phyloP scores from a whole-genome alignment of 2,329 filamentous ascomycete genomes.

The Epichloe uncinata region DNA sequence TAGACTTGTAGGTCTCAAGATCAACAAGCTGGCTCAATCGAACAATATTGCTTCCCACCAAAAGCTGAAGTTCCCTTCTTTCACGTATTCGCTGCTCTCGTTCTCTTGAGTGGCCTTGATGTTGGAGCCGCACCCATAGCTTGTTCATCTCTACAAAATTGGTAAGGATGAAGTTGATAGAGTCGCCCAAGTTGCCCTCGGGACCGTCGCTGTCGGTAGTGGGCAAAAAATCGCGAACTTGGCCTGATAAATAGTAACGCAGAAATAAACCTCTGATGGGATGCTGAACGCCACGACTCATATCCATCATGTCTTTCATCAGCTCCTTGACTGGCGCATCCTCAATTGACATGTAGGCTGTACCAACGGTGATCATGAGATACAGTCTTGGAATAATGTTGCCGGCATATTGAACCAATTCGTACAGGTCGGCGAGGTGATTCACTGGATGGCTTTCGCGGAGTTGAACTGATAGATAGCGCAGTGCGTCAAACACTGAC shows the following conservation, averaged over 20 bases:
- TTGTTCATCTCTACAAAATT: conserved; percentile 99
- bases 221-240: conserved; percentile 81
- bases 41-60: conserved; percentile 94
- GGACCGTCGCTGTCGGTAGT: conserved; percentile 74
- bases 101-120: conserved; percentile 93
- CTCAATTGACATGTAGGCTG: conserved; percentile 96
- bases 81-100: conserved; percentile 88
- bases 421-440: conserved; percentile 94
- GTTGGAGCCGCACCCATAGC: conserved; percentile 92
- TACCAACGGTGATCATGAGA: conserved; percentile 98
- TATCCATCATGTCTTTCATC: conserved; percentile 99
- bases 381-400: conserved; percentile 95
- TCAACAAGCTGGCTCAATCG: conserved; percentile 92
- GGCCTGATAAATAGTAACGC: conserved; percentile 89
- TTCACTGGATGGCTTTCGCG: conserved; percentile 96
- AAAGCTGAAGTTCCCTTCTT: conserved; percentile 83
- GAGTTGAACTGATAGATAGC: conserved; percentile 90
- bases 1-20: conserved; percentile 82
- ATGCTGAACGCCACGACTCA: conserved; percentile 96
- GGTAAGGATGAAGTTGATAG: conserved; percentile 93
- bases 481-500: conserved; percentile 94
- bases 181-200: conserved; percentile 91
- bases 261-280: conserved; percentile 90
- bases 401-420: conserved; percentile 93
- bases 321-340: conserved; percentile 98